Conservation (phyloP, 2,329 filamentous ascomycete species). For the Colletotrichum melonis region DNA sequence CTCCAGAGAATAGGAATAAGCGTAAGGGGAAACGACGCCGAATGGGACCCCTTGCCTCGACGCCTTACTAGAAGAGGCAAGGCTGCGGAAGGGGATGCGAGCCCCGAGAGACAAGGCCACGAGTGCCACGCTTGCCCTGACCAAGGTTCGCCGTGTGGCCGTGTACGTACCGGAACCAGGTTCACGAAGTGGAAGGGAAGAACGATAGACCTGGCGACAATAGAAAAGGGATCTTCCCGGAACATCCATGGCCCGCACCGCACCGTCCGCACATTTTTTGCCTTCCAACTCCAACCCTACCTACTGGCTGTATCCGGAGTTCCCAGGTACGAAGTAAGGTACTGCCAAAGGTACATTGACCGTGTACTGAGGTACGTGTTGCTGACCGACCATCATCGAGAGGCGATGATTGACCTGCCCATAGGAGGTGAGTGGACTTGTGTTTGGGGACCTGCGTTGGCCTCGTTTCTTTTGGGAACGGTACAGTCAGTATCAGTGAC, state of each 20-base stretch:
- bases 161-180: background rate
- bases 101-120: background rate
- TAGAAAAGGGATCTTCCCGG: constrained; percentile 9
- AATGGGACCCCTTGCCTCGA: constrained; percentile 8
- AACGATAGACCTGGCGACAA: background rate
- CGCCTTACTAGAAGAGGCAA: background rate
- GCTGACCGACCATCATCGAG: background rate
- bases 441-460: background rate
- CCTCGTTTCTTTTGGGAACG: background rate
- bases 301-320: background rate
- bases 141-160: background rate
- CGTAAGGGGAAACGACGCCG: constrained; percentile 17
- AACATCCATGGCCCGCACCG: constrained; percentile 21
- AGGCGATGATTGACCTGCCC: background rate
- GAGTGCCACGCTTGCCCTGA: background rate
- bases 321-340: background rate
- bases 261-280: background rate
- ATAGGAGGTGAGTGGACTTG: background rate
- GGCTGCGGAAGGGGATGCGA: background rate
- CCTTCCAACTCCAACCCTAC: background rate
- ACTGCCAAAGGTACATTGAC: background rate
- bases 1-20: constrained; percentile 29
- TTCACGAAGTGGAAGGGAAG: background rate
- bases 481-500: background rate
- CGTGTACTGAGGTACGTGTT: background rate